These are phyloP conservation scores for Magnaporthiopsis rhizophila DNA, from an alignment of 2,329 filamentous ascomycete genomes.

Conservation along the genomic window DNA sequence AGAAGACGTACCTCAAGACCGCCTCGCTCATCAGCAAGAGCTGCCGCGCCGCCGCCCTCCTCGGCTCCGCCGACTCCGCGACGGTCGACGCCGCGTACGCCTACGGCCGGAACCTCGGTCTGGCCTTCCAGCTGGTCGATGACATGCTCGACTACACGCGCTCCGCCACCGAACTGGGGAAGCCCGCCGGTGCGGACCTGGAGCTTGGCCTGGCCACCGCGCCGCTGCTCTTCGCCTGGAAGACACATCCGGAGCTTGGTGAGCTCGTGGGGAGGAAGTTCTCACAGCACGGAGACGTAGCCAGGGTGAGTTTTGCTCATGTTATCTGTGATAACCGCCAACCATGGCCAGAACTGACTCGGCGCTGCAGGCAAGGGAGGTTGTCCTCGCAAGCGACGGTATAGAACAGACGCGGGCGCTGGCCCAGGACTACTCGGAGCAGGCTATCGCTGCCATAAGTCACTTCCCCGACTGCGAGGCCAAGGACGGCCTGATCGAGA, in stretches of 20 bases:
- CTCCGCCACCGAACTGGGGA: conserved; percentile 76
- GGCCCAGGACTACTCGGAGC: conserved; percentile 83
- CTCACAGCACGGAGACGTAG: conserved; percentile 70
- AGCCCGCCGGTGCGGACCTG: conserved; percentile 89
- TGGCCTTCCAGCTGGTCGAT: conserved; percentile 96
- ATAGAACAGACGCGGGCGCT: conserved; percentile 87
- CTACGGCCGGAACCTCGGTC: conserved; percentile 86
- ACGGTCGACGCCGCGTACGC: conserved; percentile 86
- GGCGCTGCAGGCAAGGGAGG: conserved; percentile 62
- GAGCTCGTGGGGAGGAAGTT: conserved; percentile 90
- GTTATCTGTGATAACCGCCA: conserved; percentile 1
- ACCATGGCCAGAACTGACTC: conserved; percentile 2
- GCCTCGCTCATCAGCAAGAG: conserved; percentile 94
- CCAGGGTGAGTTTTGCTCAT: conserved; percentile 52
- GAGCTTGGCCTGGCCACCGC: conserved; percentile 91
- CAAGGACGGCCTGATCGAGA: conserved; percentile 83
- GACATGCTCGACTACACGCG: conserved; percentile 97
- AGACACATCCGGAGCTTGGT: conserved; percentile 75
- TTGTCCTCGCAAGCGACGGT: conserved; percentile 77
- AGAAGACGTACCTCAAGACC: conserved; percentile 97
- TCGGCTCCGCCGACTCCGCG: conserved; percentile 65
- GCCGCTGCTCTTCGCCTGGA: conserved; percentile 92
- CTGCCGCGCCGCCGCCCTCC: conserved; percentile 78
- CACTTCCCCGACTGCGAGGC: conserved; percentile 90
- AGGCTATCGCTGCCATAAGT: conserved; percentile 76